Percentiles rank a stretch among this genome's conserved stretches.
These are phyloP conservation scores for Candida berthetii DNA, from an alignment of 805 yeast genomes.

Conservation along the genomic window DNA sequence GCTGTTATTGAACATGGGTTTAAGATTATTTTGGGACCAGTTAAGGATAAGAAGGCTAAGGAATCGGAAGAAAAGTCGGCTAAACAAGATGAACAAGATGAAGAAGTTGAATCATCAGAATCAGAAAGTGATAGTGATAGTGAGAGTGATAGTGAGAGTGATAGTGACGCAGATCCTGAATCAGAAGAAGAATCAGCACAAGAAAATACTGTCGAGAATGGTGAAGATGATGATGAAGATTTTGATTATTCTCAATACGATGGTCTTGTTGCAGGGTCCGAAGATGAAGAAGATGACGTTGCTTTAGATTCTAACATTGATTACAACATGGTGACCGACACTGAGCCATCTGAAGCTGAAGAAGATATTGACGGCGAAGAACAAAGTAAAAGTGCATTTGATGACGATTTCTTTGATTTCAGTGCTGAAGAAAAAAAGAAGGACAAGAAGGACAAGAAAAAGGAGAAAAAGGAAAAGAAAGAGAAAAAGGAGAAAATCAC, in stretches of 20 bases:
- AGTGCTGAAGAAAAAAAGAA: not conserved
- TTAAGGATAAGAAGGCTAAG: constrained; percentile 20
- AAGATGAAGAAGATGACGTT: constrained; percentile 32
- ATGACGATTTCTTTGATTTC: not conserved
- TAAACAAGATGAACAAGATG: constrained; percentile 17
- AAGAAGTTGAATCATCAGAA: constrained; percentile 3
- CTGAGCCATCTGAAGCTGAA: constrained; percentile 40
- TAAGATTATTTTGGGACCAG: constrained; percentile 26
- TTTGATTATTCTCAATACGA: constrained; percentile 26
- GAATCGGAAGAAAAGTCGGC: constrained; percentile 12
- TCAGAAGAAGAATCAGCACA: constrained; percentile 16
- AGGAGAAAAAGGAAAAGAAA: constrained; percentile 11
- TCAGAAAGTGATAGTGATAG: constrained; percentile 2
- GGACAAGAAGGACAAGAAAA: not conserved
- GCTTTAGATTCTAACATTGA: constrained; percentile 23
- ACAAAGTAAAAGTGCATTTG: not conserved
- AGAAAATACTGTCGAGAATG: constrained; percentile 21
- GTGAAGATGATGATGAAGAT: constrained; percentile 18
- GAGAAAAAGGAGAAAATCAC: constrained; percentile 22
- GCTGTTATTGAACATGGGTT: constrained; percentile 31
- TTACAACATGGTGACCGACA: constrained; percentile 62
- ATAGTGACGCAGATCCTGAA: constrained; percentile 9
- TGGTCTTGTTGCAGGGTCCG: constrained; percentile 29
- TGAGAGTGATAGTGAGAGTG: constrained; percentile 12
- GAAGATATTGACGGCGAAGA: constrained; percentile 13